These are phyloP conservation scores for Xerocomellus intermedius DNA, from an alignment of 768 basidiomycete genomes.

Conservation along the genomic window DNA sequence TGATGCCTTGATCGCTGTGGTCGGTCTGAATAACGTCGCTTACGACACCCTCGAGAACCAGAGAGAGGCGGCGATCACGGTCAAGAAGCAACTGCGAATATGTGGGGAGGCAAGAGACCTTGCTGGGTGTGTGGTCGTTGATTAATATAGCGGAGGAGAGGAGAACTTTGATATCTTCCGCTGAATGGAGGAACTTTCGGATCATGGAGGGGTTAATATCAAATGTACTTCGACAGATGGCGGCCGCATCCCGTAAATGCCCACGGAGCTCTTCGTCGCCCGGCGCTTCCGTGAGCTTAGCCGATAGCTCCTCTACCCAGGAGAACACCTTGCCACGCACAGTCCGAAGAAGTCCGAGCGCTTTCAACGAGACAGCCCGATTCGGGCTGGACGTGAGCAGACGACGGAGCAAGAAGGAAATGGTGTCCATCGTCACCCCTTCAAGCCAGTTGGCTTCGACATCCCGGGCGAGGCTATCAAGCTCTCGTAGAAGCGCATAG, in stretches of 20 bases:
- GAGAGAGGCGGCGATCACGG: constrained; percentile 33
- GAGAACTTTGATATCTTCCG: constrained; percentile 20
- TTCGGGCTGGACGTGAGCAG: constrained; percentile 30
- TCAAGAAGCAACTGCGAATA: constrained; percentile 22
- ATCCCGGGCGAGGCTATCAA: constrained; percentile 34
- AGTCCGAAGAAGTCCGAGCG: constrained; percentile 29
- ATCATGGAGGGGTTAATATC: constrained; percentile 20
- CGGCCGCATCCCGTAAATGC: constrained; percentile 37
- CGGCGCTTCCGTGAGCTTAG: constrained; percentile 16
- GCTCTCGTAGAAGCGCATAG: constrained; percentile 35
- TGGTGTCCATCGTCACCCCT: constrained; percentile 30
- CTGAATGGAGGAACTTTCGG: constrained; percentile 8
- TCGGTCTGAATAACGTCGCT: not conserved
- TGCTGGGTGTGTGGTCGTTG: constrained; percentile 22
- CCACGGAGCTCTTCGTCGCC: constrained; percentile 16
- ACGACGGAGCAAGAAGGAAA: constrained; percentile 36
- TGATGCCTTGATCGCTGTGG: constrained; percentile 8
- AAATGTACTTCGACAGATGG: constrained; percentile 38
- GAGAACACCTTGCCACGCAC: constrained; percentile 31
- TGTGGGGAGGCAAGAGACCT: not conserved
- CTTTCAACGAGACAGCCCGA: constrained; percentile 12
- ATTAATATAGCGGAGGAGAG: constrained; percentile 26
- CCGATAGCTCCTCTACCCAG: constrained; percentile 37
- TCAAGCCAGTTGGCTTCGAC: constrained; percentile 44
- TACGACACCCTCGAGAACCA: constrained; percentile 19